phyloP scores from a whole-genome alignment of 2,329 filamentous ascomycete genomes.

The Plenodomus tracheiphilus region DNA sequence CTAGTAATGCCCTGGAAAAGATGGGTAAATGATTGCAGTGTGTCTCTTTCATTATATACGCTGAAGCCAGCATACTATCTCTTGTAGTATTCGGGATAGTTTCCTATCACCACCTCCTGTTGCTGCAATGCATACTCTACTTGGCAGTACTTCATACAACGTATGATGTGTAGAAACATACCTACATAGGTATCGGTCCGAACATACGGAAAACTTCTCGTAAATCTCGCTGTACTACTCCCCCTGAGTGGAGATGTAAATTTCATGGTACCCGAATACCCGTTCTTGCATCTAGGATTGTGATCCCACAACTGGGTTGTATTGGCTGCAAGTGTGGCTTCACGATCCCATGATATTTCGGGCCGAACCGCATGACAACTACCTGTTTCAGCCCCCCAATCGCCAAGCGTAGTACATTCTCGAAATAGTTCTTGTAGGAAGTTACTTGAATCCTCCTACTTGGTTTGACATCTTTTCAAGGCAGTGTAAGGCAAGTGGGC shows the following conservation, averaged over 20 bases:
- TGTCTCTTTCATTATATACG: no score
- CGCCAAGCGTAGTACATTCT: background rate
- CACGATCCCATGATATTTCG: slow-evolving; percentile 1
- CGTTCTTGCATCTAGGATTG: background rate
- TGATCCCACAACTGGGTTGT: background rate
- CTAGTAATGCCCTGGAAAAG: background rate
- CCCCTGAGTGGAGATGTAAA: no score
- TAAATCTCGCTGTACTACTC: no score
- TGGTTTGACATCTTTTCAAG: background rate
- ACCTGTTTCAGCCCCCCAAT: background rate
- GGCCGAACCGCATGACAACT: slow-evolving; percentile 10
- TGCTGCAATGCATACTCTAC: background rate
- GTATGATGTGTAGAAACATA: background rate
- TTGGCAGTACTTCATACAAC: background rate
- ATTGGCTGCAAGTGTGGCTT: slow-evolving; percentile 1
- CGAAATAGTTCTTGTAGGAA: background rate
- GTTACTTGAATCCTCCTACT: background rate
- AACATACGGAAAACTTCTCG: no score
- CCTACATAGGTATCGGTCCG: background rate
- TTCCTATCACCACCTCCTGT: background rate
- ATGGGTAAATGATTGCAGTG: slow-evolving; percentile 3
- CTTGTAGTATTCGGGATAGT: slow-evolving; percentile 1
- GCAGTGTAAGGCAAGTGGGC: background rate
- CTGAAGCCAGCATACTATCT: background rate
- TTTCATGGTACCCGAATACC: no score